Percentiles rank a stretch among this genome's conserved stretches.
phyloP scores from a whole-genome alignment of 805 yeast species.

The Cyberlindnera xylosilytica region DNA sequence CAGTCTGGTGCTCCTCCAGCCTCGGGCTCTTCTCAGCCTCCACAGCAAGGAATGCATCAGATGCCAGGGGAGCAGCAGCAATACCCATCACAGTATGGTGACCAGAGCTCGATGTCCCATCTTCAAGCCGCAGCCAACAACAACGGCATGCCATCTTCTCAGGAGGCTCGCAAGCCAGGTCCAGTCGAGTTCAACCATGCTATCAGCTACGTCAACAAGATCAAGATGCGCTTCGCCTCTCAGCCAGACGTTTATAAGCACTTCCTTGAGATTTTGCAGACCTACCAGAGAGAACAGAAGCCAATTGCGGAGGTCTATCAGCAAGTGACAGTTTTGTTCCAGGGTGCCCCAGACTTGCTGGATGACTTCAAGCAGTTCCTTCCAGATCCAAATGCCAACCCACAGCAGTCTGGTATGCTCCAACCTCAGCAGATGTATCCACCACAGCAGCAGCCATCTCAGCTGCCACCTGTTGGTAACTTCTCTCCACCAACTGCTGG shows the following conservation, averaged over 20 bases:
- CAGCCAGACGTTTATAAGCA: slow-evolving; percentile 96
- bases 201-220: slow-evolving; percentile 91
- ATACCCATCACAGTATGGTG: slow-evolving; percentile 13
- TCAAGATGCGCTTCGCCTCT: slow-evolving; percentile 86
- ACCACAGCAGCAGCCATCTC: slow-evolving; percentile 30
- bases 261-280: slow-evolving; percentile 90
- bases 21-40: slow-evolving; percentile 6
- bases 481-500: slow-evolving; percentile 65
- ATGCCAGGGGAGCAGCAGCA: slow-evolving; percentile 14
- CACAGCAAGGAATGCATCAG: slow-evolving; percentile 12
- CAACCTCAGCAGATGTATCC: slow-evolving; percentile 26
- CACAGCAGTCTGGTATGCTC: slow-evolving; percentile 21
- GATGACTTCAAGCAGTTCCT: slow-evolving; percentile 94
- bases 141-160: slow-evolving; percentile 1
- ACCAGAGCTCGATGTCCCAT: slow-evolving; percentile 30
- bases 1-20: not conserved
- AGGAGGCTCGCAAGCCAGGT: slow-evolving; percentile 32
- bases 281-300: slow-evolving; percentile 93
- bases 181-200: slow-evolving; percentile 98
- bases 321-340: slow-evolving; percentile 85
- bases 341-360: slow-evolving; percentile 89
- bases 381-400: slow-evolving; percentile 58
- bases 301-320: slow-evolving; percentile 94
- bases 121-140: slow-evolving; percentile 37
- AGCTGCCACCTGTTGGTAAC: slow-evolving; percentile 85